A percentile compares a stretch with the other conserved stretches of the same genome.
phyloP scores from a whole-genome alignment of 352 stramenopile species.

The Thraustotheca clavata region DNA sequence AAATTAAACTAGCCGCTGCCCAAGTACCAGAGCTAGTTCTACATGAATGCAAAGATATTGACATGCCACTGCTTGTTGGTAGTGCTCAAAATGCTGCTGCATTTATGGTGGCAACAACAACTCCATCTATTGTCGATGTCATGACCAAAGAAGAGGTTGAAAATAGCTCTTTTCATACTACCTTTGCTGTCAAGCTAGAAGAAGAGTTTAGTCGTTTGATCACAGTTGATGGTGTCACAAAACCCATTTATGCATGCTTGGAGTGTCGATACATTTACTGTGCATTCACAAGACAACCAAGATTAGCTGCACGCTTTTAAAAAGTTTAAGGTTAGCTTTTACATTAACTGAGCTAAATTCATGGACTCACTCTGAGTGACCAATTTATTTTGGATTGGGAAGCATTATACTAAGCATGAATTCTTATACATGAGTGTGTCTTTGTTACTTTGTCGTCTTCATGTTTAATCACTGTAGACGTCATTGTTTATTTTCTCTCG shows the following conservation, averaged over 20 bases:
- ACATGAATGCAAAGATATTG: not conserved
- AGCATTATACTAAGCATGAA: too few relatives aligned
- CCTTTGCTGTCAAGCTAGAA: not conserved
- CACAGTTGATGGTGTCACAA: not conserved
- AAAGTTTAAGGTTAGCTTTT: too few relatives aligned
- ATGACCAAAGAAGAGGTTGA: not conserved
- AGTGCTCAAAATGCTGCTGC: not conserved
- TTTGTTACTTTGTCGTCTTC: too few relatives aligned
- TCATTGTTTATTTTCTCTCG: too few relatives aligned
- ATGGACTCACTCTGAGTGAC: too few relatives aligned
- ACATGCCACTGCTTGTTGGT: not conserved
- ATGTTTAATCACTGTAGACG: too few relatives aligned
- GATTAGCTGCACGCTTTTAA: too few relatives aligned
- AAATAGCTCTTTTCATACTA: not conserved
- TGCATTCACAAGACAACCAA: not conserved
- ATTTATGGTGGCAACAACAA: constrained; percentile 1
- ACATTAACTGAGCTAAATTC: too few relatives aligned
- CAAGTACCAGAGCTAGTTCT: not conserved
- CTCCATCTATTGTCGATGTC: not conserved
- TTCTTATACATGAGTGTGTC: too few relatives aligned
- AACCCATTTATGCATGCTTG: not conserved
- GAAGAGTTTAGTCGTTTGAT: not conserved
- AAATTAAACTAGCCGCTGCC: not conserved
- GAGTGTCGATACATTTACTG: not conserved
- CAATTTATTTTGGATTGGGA: too few relatives aligned